Evolutionary conservation across 306 rosid genomes (phyloP).

Genomic region (Vigna trinervia): DNA sequence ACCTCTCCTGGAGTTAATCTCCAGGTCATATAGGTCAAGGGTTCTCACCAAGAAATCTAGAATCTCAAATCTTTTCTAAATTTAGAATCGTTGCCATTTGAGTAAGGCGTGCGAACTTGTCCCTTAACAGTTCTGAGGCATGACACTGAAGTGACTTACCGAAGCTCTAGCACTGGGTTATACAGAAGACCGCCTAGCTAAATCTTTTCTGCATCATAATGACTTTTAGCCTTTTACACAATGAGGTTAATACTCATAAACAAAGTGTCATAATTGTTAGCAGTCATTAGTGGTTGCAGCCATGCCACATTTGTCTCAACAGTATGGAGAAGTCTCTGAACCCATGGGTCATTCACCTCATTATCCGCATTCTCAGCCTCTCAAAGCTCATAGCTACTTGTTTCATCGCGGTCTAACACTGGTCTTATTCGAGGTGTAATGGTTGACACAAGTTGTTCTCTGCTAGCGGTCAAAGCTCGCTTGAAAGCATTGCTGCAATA

Average conservation of each 20-base stretch:
- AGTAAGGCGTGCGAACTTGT: conserved; percentile 91
- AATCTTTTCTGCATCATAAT: conserved; percentile 97
- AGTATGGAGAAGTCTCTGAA: conserved; percentile 93
- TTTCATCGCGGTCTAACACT: conserved; percentile 77
- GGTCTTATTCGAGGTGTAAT: conserved; percentile 88
- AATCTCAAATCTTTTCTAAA: conserved; percentile 95
- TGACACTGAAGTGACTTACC: conserved; percentile 90
- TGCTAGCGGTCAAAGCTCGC: conserved; percentile 77
- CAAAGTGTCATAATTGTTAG: conserved; percentile 79
- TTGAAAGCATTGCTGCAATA: conserved; percentile 88
- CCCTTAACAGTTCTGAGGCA: conserved; percentile 95
- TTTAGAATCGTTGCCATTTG: conserved; percentile 96
- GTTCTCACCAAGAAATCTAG: conserved; percentile 97
- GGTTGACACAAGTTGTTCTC: conserved; percentile 87
- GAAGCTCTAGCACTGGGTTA: conserved; percentile 89
- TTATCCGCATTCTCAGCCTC: conserved; percentile 94
- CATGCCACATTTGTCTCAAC: conserved; percentile 87
- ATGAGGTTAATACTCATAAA: conserved; percentile 79
- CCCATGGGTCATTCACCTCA: conserved; percentile 99
- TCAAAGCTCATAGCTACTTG: conserved; percentile 84
- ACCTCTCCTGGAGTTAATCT: conserved; percentile 97
- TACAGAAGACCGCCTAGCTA: conserved; percentile 97
- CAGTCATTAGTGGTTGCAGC: conserved; percentile 91
- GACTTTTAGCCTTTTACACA: conserved; percentile 90
- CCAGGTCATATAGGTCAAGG: conserved; percentile 97